A percentile compares a stretch with the other conserved stretches of the same genome.
phyloP scores from a whole-genome alignment of 129 eudicot species.

The Flaveria linearis region DNA sequence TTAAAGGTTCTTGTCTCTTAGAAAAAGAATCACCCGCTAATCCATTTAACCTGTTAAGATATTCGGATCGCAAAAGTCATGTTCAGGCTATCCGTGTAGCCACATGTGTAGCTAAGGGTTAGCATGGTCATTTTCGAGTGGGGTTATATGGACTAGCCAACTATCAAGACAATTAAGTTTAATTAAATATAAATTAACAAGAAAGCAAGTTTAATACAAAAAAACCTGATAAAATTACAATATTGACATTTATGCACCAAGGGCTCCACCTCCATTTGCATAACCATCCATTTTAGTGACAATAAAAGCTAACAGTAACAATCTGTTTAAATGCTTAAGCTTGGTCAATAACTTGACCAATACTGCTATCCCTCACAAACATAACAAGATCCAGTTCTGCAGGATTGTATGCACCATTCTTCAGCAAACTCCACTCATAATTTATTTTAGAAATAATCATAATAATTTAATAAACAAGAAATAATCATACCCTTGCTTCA shows the following conservation, averaged over 20 bases:
- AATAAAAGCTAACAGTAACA: slow-evolving; percentile 93
- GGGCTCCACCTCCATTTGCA: slow-evolving; percentile 99
- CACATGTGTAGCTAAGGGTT: not conserved
- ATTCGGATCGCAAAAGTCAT: no score
- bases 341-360: slow-evolving; percentile 98
- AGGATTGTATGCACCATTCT: no score
- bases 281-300: slow-evolving; percentile 95
- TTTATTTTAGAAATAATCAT: no score
- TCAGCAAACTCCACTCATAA: no score
- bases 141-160: not conserved
- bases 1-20: no score
- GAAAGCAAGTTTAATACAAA: not conserved
- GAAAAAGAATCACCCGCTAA: no score
- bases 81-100: no score
- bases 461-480: no score
- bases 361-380: slow-evolving; percentile 96
- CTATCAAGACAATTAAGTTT: no score
- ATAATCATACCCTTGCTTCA: no score
- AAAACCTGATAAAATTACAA: slow-evolving; percentile 9
- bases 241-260: slow-evolving; percentile 82
- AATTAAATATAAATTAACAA: not conserved
- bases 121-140: no score
- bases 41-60: no score
- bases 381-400: slow-evolving; percentile 76
- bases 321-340: slow-evolving; percentile 97